A percentile compares a stretch with the other conserved stretches of the same genome.
Conservation (phyloP, 192 early-diverging fungal species). For the Coemansia sp. region DNA sequence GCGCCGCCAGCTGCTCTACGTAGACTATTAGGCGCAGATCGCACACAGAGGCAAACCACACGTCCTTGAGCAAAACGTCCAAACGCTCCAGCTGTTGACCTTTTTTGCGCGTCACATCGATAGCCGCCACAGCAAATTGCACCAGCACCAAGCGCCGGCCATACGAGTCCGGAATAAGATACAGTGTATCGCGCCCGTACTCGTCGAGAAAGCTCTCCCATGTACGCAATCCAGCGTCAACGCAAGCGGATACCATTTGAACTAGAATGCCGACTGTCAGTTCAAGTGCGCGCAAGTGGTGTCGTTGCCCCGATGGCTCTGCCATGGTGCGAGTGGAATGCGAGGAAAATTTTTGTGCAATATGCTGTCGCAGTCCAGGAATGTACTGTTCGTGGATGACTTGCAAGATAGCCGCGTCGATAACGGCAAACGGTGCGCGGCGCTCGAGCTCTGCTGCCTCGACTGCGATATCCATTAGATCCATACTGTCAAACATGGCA, state of each 20-base stretch:
- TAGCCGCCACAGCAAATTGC: constrained; percentile 24
- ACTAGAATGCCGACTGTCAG: constrained; percentile 14
- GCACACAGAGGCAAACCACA: constrained; percentile 45
- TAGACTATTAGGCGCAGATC: constrained; percentile 31
- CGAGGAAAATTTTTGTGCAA: constrained; percentile 26
- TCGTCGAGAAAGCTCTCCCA: constrained; percentile 56
- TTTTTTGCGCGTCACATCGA: constrained; percentile 13
- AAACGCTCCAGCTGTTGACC: constrained; percentile 16
- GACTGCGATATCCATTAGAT: constrained; percentile 32
- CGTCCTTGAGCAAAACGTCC: constrained; percentile 24
- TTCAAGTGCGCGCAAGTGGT: constrained; percentile 20
- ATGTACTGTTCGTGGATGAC: constrained; percentile 36
- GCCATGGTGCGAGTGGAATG: constrained; percentile 4
- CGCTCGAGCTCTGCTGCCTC: constrained; percentile 43
- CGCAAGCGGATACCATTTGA: constrained; percentile 38
- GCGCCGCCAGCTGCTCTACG: constrained; percentile 31
- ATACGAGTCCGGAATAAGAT: constrained; percentile 28
- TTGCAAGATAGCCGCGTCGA: constrained; percentile 15
- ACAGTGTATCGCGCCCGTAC: constrained; percentile 46
- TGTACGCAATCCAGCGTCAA: constrained; percentile 37
- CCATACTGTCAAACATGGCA: constrained; percentile 33
- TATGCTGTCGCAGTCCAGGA: constrained; percentile 32
- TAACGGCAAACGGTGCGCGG: constrained; percentile 17
- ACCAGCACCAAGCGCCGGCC: constrained; percentile 39
- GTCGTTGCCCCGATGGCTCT: background rate